Evolutionary conservation across 2,329 filamentous ascomycete species (phyloP), one percentile per base, ranked within the genome.

Genomic region (Daldinia sp.): DNA sequence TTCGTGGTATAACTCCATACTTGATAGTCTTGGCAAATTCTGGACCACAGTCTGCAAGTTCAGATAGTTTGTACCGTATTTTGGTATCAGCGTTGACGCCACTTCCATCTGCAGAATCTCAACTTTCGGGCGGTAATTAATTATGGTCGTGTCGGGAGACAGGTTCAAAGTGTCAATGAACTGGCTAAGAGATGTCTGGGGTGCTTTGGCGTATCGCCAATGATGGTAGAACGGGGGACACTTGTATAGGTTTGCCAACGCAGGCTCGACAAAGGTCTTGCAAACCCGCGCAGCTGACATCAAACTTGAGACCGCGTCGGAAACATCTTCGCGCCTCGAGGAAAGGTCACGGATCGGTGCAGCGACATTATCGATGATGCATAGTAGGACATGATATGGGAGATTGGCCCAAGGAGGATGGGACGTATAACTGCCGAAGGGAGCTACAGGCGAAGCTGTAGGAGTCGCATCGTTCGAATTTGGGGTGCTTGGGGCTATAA

Each of bases 71-170:
- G 70, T 66, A 7, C 50, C 56, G 15, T 67, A 32, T 48, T 70
- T 75, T 41, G 56, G 66, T 25, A 45, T 59, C 9, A 74, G 58
- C 8, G 77, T 70, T 39, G 77, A 70, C 34, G 81, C 84, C 9
- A 90, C 87, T 71, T 95, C 89, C 48, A 96, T 80, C 60, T 87
- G 85, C 19, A 97, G 77, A 6, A 84, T 82, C 71, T 89, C 85
- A 50, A 95, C 83, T 78, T 93, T 96, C 68, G 82, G 82, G 37
- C 85, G 82, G 74, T 94, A 94, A 64, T 91, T 88, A 64, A 85
- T 83, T 1, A 75, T 74, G 1, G 85, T 83, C 2, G 77, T 74
- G 3, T 79, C 76, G 11, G 79, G 79, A 17, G 85, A 80, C 25
- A 71, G 43, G 32, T 61, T 65, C 13, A 76, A 52, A 1, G 64